A percentile compares a stretch with the other conserved stretches of the same genome.
phyloP scores from a whole-genome alignment of 2,329 filamentous ascomycete genomes.

The Clonostachys sp. region DNA sequence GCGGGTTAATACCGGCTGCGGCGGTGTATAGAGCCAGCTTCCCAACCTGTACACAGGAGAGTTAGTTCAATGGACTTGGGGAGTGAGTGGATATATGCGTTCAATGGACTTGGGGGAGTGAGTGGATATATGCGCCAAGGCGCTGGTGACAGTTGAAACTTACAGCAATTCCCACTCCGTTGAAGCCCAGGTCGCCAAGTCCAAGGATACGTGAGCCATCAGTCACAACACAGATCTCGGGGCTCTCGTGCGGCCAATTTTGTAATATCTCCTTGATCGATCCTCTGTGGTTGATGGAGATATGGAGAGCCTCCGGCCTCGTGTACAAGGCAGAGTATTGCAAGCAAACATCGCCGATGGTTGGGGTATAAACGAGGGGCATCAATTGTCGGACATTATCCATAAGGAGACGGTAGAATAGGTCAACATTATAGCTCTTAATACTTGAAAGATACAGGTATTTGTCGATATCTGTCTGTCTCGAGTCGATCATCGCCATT shows the following conservation, averaged over 20 bases:
- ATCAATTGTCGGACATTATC: slow-evolving; percentile 75
- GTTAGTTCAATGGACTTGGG: slow-evolving; percentile 10
- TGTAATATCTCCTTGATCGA: slow-evolving; percentile 82
- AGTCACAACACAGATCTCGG: slow-evolving; percentile 95
- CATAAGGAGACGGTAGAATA: slow-evolving; percentile 80
- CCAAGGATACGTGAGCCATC: slow-evolving; percentile 92
- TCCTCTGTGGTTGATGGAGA: slow-evolving; percentile 91
- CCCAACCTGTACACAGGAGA: slow-evolving; percentile 55
- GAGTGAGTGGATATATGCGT: not conserved
- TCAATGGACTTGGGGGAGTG: slow-evolving; percentile 3
- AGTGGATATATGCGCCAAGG: not conserved
- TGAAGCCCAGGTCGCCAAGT: slow-evolving; percentile 91
- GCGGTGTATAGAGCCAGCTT: slow-evolving; percentile 94
- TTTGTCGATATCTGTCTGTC: slow-evolving; percentile 70
- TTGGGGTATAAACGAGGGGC: slow-evolving; percentile 82
- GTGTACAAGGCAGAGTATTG: slow-evolving; percentile 96
- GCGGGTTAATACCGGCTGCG: slow-evolving; percentile 89
- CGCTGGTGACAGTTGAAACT: slow-evolving; percentile 21
- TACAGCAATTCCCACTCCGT: slow-evolving; percentile 95
- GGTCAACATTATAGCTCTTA: slow-evolving; percentile 71
- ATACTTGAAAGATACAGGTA: slow-evolving; percentile 77
- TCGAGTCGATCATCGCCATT: slow-evolving; percentile 69
- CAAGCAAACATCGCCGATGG: slow-evolving; percentile 92
- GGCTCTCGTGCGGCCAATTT: slow-evolving; percentile 87
- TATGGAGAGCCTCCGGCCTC: slow-evolving; percentile 90